Evolutionary conservation across 2,329 filamentous ascomycete species (phyloP), one percentile per base, ranked within the genome.

Genomic region (Parafenestella ontariensis): DNA sequence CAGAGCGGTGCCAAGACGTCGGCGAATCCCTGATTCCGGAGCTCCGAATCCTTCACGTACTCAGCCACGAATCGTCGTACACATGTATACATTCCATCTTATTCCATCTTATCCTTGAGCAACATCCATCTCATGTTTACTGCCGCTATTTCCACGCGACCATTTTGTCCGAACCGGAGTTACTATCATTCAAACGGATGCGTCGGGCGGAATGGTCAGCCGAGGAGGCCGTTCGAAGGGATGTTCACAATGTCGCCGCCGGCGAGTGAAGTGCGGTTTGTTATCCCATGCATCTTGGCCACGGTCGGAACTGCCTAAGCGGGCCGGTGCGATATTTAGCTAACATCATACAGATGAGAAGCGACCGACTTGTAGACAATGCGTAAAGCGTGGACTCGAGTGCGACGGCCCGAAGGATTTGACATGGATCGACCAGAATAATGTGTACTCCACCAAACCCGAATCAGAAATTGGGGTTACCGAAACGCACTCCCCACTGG

Each of bases 201-300:
- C 28, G 15, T 31, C 28, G 28, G 15, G 9, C 28, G 28, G 28
- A 11, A 71, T 71, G 68, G 68, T 71, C 24, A 68, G 61, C 37
- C 60, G 66, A 49, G 67, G 67, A 36, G 68, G 68, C 9, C 67
- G 68, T 39, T 71, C 68, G 3, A 69, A 62, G 49, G 67, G 67
- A 18, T 71, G 68, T 37, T 42, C 58, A 3, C 58, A 65, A n/a
- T 71, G 67, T 52, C 64, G 67, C 17, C 60, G 60, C 33, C 59
- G 67, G 23, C 62, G 64, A 24, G 61, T 70, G 15, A 71, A 70
- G 47, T 71, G 68, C 33, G 68, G 68, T 70, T 50, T 49, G 68
- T 63, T 1, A 11, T 20, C 26, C n/a, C 10, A n/a, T n/a, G n/a
- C n/a, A n/a, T n/a, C n/a, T n/a, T n/a, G n/a, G n/a, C n/a, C n/a